Conservation (phyloP, 495 filamentous ascomycete species). For the Hyaloscypha finlandica region DNA sequence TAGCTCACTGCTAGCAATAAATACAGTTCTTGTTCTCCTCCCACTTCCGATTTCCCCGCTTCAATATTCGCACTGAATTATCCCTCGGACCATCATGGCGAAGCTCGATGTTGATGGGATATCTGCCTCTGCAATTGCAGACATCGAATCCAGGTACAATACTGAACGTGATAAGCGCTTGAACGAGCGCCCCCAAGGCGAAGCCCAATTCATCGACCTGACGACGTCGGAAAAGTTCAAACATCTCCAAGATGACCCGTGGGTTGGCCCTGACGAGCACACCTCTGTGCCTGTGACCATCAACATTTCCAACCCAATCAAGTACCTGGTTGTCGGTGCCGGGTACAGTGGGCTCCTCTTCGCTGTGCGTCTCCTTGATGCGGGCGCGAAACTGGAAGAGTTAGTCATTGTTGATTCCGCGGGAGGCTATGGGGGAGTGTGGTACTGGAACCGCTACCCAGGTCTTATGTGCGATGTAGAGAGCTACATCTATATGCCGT, state of each 20-base stretch:
- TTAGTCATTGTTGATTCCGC: slow-evolving; percentile 30
- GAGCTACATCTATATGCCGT: slow-evolving; percentile 35
- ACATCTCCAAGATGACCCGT: slow-evolving; percentile 9
- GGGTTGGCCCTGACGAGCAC: slow-evolving; percentile 5
- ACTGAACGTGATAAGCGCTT: neutral
- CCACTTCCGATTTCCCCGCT: neutral
- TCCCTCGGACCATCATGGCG: neutral
- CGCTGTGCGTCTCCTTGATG: slow-evolving; percentile 52
- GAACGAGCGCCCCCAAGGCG: neutral
- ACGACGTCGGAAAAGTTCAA: neutral
- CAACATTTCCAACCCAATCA: slow-evolving; percentile 21
- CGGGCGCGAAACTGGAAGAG: slow-evolving; percentile 37
- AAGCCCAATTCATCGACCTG: slow-evolving; percentile 2
- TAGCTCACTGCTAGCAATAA: neutral
- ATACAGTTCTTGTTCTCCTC: neutral
- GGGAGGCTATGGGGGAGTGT: slow-evolving; percentile 34
- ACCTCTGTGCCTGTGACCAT: slow-evolving; percentile 6
- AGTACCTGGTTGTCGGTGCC: slow-evolving; percentile 53
- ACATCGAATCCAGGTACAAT: neutral
- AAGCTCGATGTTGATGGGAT: neutral
- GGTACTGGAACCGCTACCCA: slow-evolving; percentile 35
- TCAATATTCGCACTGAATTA: neutral
- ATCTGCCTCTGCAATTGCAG: neutral
- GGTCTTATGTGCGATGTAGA: slow-evolving; percentile 34
- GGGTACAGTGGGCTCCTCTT: slow-evolving; percentile 52